These are phyloP conservation scores for Linnemannia hyalina DNA, from an alignment of 192 early-diverging fungal genomes.

Conservation along the genomic window DNA sequence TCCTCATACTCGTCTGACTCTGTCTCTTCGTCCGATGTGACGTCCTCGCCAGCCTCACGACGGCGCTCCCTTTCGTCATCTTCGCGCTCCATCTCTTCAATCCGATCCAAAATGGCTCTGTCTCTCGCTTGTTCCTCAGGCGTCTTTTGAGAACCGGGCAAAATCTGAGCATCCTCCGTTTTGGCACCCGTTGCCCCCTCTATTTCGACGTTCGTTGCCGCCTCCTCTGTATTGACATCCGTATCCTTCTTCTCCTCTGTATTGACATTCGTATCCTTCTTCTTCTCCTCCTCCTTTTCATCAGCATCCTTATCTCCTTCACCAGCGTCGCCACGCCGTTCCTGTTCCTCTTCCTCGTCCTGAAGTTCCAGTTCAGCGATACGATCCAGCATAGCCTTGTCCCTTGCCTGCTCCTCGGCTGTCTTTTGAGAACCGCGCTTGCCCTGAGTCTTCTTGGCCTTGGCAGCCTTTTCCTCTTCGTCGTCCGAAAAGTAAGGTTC, in stretches of 20 bases:
- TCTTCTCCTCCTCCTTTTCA: constrained; percentile 19
- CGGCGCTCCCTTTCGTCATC: constrained; percentile 67
- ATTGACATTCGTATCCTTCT: constrained; percentile 30
- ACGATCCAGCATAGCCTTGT: constrained; percentile 65
- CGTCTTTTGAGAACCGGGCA: constrained; percentile 58
- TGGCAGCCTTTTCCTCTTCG: constrained; percentile 50
- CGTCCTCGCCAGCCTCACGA: constrained; percentile 59
- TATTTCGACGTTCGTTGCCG: neutral
- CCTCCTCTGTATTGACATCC: neutral
- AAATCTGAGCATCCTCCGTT: constrained; percentile 15
- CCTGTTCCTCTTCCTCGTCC: constrained; percentile 72
- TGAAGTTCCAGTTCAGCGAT: constrained; percentile 71
- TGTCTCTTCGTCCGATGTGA: constrained; percentile 54
- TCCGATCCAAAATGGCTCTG: constrained; percentile 65
- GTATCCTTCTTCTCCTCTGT: constrained; percentile 36
- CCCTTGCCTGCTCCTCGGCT: constrained; percentile 66
- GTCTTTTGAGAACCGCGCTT: constrained; percentile 56
- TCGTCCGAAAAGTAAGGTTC: constrained; percentile 68
- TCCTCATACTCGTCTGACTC: constrained; percentile 43
- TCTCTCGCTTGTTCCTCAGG: constrained; percentile 70
- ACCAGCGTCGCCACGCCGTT: constrained; percentile 53
- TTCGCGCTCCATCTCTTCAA: constrained; percentile 77
- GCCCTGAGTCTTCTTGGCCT: constrained; percentile 41
- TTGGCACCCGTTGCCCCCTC: too few species aligned
- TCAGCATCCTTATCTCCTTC: constrained; percentile 51